Conservation (phyloP, 106 monocot genomes). For the Platanthera zijinensis region DNA sequence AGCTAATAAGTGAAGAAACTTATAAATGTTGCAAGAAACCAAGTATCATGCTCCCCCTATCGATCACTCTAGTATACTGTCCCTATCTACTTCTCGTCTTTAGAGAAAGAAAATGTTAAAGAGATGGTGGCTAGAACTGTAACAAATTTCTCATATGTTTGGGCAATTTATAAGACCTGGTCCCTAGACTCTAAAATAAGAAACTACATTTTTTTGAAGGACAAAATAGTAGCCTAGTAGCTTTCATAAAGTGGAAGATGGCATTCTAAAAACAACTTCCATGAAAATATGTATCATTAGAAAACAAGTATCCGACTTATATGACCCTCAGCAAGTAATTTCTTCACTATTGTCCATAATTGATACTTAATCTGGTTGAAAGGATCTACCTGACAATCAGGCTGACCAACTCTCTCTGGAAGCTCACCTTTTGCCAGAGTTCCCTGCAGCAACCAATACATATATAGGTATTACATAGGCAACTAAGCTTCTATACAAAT, state of each 20-base stretch:
- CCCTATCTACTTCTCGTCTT: neutral
- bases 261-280: neutral
- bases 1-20: neutral
- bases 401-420: conserved; percentile 74
- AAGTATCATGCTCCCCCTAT: neutral
- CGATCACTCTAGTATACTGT: neutral
- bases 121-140: neutral
- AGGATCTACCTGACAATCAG: conserved; percentile 73
- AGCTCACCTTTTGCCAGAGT: conserved; percentile 32
- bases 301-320: neutral
- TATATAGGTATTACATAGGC: neutral
- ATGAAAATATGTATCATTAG: neutral
- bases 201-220: neutral
- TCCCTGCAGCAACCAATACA: conserved; percentile 31
- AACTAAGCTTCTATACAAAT: neutral
- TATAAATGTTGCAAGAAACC: neutral
- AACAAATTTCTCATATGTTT: neutral
- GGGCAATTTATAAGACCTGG: neutral
- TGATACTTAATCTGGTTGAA: neutral
- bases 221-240: neutral
- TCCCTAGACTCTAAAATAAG: neutral
- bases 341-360: neutral
- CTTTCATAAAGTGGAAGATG: neutral
- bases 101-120: neutral
- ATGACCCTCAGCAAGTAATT: neutral